Evolutionary conservation across 495 filamentous ascomycete genomes (phyloP).

Genomic region (Cercophora sp.): DNA sequence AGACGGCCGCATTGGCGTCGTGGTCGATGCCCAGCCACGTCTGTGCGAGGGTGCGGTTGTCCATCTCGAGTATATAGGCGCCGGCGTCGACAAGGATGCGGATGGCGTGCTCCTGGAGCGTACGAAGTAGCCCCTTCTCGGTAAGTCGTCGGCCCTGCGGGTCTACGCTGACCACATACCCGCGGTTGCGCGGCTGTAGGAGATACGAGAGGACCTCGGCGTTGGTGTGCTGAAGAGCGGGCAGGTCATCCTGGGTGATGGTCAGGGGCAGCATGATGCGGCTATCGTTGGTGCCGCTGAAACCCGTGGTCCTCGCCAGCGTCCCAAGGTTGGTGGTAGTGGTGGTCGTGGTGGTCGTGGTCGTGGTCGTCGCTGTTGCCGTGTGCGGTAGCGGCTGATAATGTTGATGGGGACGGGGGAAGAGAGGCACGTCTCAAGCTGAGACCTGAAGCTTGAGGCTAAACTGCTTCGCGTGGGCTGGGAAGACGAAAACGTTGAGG

Average conservation of each 20-base stretch:
- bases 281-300: slow-evolving; percentile 51
- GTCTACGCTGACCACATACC: background rate
- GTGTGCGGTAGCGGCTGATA: too few species aligned
- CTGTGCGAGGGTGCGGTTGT: slow-evolving; percentile 34
- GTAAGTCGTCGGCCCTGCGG: slow-evolving; percentile 26
- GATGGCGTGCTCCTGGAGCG: slow-evolving; percentile 24
- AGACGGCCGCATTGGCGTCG: slow-evolving; percentile 29
- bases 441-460: slow-evolving; percentile 44
- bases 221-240: slow-evolving; percentile 40
- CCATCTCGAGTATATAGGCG: slow-evolving; percentile 45
- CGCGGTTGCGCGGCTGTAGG: slow-evolving; percentile 1
- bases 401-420: background rate
- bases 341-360: too few species aligned
- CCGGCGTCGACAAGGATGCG: slow-evolving; percentile 50
- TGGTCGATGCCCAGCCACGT: slow-evolving; percentile 42
- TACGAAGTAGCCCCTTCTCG: slow-evolving; percentile 31
- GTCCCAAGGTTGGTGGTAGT: too few species aligned
- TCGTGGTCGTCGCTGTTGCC: too few species aligned
- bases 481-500: slow-evolving; percentile 50
- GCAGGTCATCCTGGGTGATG: slow-evolving; percentile 48
- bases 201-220: slow-evolving; percentile 36
- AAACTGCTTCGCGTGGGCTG: slow-evolving; percentile 45
- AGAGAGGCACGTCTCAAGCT: slow-evolving; percentile 48
- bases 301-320: slow-evolving; percentile 41
- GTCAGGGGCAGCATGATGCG: slow-evolving; percentile 42